Base-by-base conservation (phyloP, 331 rosid genomes). In the Malus hybrid region DNA sequence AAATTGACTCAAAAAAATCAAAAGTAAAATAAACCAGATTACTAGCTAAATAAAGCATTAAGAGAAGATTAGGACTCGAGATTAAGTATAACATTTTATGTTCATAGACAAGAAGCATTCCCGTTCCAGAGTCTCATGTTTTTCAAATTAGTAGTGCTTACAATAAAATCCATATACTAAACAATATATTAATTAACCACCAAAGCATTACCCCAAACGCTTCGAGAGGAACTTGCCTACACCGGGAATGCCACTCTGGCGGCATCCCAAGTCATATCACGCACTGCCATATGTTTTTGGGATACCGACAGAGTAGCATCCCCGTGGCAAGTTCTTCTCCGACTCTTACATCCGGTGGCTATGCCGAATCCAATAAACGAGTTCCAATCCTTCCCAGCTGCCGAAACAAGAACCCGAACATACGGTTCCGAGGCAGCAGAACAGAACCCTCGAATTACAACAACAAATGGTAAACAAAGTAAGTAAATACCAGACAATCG, bases 401-500 rank as follows among this genome's bases (percentile, higher is more conserved):
- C 83, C 31, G 77, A 19, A 32, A 32, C 42, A 62, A 32, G 24
- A 32, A 31, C 46, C 48, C 48, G 10, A 64, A 64, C 69, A 64
- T 10, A 42, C 1, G 15, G 27, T 24, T 15, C 76, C 34, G 15
- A 31, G 74, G 75, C 65, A n/a, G 67, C 81, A 82, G 79, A 79
- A 82, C 86, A 77, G 80, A 79, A 82, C 86, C 76, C 83, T 75
- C 80, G 29, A 34, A 71, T 72, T 61, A 76, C 83, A 84, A 85
- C 85, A 81, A 74, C 36, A 77, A 71, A 79, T 80, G 86, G 75
- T 80, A 78, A 33, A 34, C 75, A 69, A 78, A 73, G 79, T 75
- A 80, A 81, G 48, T 42, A 74, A 83, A 80, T 69, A 81, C 90
- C 80, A 86, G 88, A 87, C 79, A 79, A 76, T 74, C 85, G 54